A percentile compares a stretch with the other conserved stretches of the same genome.
Conservation (phyloP, 2,329 filamentous ascomycete species). For the Penicillium sclerotigenum region DNA sequence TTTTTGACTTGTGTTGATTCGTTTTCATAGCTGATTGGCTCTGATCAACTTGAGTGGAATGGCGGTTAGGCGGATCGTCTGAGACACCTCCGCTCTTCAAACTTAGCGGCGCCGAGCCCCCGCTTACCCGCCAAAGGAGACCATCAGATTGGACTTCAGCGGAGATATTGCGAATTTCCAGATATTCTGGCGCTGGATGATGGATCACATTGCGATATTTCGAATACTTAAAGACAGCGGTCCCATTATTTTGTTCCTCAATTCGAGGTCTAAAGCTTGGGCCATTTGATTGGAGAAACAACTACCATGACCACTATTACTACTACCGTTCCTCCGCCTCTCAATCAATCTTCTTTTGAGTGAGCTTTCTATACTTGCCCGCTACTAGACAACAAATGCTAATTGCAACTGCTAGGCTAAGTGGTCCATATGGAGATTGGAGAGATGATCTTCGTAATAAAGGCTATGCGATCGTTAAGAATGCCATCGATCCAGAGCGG, state of each 20-base stretch:
- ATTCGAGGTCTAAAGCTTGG: not conserved
- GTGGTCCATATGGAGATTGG: slow-evolving; percentile 14
- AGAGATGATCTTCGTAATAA: slow-evolving; percentile 18
- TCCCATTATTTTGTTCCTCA: not conserved
- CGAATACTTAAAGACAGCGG: not conserved
- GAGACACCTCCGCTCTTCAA: not conserved
- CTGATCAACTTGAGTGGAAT: not conserved
- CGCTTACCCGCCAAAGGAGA: not conserved
- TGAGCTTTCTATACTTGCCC: not conserved
- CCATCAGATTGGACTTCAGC: not conserved
- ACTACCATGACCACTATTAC: not conserved
- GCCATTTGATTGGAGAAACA: too few relatives aligned
- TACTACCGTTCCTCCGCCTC: not conserved
- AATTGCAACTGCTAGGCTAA: not conserved
- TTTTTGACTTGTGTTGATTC: not conserved
- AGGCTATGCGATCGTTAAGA: slow-evolving; percentile 19
- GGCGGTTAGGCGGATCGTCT: not conserved
- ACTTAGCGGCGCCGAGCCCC: not conserved
- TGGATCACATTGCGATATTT: not conserved
- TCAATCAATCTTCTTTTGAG: slow-evolving; percentile 1
- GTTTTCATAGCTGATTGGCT: not conserved
- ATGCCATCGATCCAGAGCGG: slow-evolving; percentile 14
- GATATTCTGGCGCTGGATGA: not conserved
- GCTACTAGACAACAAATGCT: not conserved
- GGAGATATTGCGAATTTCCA: not conserved